A percentile compares a stretch with the other conserved stretches of the same genome.
Conservation (phyloP, 306 rosid species). For the Calophaca sinica region DNA sequence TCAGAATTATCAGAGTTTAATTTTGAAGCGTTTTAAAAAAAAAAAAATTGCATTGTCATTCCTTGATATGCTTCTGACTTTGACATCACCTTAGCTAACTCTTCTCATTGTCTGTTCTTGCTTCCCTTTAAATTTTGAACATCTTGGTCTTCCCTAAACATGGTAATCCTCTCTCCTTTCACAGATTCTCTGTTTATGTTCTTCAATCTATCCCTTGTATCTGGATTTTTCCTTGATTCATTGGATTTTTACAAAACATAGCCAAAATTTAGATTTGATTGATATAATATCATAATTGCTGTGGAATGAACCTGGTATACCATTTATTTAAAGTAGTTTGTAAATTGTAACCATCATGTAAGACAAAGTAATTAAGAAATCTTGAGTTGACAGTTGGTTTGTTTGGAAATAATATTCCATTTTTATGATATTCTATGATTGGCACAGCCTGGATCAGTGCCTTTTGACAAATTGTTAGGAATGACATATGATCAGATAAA, state of each 20-base stretch:
- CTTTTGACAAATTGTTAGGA: conserved; percentile 7
- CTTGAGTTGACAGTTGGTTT: not conserved
- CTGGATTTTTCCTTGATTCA: not conserved
- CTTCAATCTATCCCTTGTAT: conserved; percentile 1
- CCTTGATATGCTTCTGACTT: conserved; percentile 5
- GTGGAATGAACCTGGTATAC: conserved; percentile 16
- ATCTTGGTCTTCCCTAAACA: conserved; percentile 22
- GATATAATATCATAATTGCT: too few relatives aligned
- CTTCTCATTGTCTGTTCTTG: not conserved
- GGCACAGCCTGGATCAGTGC: conserved; percentile 4
- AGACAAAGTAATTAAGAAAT: not conserved
- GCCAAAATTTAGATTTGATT: not conserved
- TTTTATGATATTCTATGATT: conserved; percentile 3
- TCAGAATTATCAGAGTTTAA: not conserved
- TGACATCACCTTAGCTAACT: not conserved
- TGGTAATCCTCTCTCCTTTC: not conserved
- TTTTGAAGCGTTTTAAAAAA: not conserved
- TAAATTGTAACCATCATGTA: conserved; percentile 1
- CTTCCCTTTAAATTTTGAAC: conserved; percentile 8
- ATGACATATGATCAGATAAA: conserved; percentile 16
- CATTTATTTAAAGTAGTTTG: conserved; percentile 16
- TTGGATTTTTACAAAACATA: conserved; percentile 7
- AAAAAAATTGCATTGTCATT: not conserved
- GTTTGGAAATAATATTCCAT: not conserved
- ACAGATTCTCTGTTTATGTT: not conserved